phyloP scores from a whole-genome alignment of 164 flowering plant genomes.

The Brasenia schreberi region DNA sequence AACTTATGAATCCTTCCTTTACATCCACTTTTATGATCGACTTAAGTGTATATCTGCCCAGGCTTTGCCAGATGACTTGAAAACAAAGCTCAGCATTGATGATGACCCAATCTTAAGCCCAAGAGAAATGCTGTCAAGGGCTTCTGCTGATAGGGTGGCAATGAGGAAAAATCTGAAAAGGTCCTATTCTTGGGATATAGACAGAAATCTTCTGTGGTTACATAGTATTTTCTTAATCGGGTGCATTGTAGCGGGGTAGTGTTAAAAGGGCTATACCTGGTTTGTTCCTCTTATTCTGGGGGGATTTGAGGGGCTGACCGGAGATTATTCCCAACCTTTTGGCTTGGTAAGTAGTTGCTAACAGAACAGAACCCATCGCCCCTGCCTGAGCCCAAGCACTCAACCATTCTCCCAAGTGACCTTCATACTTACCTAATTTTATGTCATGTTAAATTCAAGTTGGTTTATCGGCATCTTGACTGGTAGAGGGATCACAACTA shows the following conservation, averaged over 20 bases:
- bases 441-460: neutral
- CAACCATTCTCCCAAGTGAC: too few relatives aligned
- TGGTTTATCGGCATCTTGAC: neutral
- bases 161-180: constrained; percentile 47
- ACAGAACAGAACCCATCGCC: too few relatives aligned
- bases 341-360: too few relatives aligned
- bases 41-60: constrained; percentile 8
- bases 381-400: too few relatives aligned
- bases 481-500: neutral
- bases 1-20: neutral
- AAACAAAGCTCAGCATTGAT: constrained; percentile 85
- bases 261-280: too few relatives aligned
- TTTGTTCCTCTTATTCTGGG: too few relatives aligned
- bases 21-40: neutral
- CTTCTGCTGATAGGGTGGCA: constrained; percentile 52
- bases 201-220: too few relatives aligned
- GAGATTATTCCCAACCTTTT: too few relatives aligned
- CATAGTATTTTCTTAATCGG: too few relatives aligned
- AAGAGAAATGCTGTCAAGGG: constrained; percentile 59
- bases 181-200: constrained; percentile 15
- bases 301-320: too few relatives aligned
- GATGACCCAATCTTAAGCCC: constrained; percentile 82
- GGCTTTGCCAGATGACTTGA: constrained; percentile 93
- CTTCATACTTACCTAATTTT: too few relatives aligned
- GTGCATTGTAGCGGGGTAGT: too few relatives aligned